These are phyloP conservation scores for Leccinum subrobustum DNA, from an alignment of 1,284 basidiomycete genomes.

Conservation along the genomic window DNA sequence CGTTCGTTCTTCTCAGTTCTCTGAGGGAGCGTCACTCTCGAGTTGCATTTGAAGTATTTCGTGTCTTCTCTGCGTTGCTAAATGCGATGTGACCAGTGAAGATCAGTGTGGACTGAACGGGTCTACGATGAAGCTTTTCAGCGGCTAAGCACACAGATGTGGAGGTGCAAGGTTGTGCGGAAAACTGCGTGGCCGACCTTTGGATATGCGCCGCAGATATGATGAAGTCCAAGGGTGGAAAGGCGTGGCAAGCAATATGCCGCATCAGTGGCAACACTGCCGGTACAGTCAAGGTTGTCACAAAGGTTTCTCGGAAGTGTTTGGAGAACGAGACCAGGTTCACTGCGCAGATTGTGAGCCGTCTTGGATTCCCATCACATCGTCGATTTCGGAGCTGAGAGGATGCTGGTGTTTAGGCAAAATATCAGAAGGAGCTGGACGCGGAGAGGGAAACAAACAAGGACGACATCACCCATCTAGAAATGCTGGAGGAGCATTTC, in stretches of 20 bases:
- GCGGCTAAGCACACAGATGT: slow-evolving; percentile 80
- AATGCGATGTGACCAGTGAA: slow-evolving; percentile 63
- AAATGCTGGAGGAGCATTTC: slow-evolving; percentile 67
- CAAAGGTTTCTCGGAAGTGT: slow-evolving; percentile 71
- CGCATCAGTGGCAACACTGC: slow-evolving; percentile 72
- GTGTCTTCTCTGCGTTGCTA: slow-evolving; percentile 70
- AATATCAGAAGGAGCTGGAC: slow-evolving; percentile 55
- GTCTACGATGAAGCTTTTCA: slow-evolving; percentile 76
- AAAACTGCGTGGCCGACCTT: slow-evolving; percentile 82
- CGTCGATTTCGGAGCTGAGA: slow-evolving; percentile 20
- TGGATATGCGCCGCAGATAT: slow-evolving; percentile 84
- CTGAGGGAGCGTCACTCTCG: slow-evolving; percentile 74
- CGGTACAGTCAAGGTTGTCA: slow-evolving; percentile 70
- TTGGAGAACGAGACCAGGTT: slow-evolving; percentile 62
- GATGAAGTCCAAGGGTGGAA: slow-evolving; percentile 55
- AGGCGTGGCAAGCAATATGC: slow-evolving; percentile 83
- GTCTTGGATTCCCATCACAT: background rate
- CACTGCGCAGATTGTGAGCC: slow-evolving; percentile 59
- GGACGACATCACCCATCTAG: slow-evolving; percentile 72
- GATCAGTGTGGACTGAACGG: slow-evolving; percentile 56
- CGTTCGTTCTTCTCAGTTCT: slow-evolving; percentile 71
- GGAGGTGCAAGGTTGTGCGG: slow-evolving; percentile 77
- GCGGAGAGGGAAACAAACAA: slow-evolving; percentile 73
- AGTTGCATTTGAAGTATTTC: slow-evolving; percentile 81
- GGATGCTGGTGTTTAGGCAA: slow-evolving; percentile 40